A percentile compares a stretch with the other conserved stretches of the same genome.
Conservation (phyloP, 257 asterid species). For the Lycium ferocissimum region DNA sequence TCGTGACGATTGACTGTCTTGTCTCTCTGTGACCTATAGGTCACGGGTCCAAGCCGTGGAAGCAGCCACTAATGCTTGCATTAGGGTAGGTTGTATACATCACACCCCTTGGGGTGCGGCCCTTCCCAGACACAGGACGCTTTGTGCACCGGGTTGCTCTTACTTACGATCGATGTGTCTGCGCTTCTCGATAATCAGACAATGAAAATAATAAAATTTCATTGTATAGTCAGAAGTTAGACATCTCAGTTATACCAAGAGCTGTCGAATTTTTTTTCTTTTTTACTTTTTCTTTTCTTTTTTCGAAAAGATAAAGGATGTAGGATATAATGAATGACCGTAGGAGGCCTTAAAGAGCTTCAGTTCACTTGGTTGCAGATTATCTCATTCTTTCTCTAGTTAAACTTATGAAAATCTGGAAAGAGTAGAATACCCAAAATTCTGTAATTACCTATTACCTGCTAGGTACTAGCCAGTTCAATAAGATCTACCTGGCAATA, state of each 20-base stretch:
- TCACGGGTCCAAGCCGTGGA: too few relatives aligned
- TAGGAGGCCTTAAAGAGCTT: conserved; percentile 2
- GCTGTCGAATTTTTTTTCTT: not conserved
- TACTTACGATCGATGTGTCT: not conserved
- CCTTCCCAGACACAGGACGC: too few relatives aligned
- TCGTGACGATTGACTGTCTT: not conserved
- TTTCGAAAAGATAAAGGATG: not conserved
- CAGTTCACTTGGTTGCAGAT: not conserved
- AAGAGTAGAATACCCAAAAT: not conserved
- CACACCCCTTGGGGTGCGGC: too few relatives aligned
- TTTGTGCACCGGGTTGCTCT: too few relatives aligned
- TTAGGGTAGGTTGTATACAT: too few relatives aligned
- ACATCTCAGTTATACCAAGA: not conserved
- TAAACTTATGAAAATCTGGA: not conserved
- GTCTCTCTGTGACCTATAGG: not conserved
- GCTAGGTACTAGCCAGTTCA: not conserved
- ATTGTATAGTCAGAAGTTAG: not conserved
- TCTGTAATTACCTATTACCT: conserved; percentile 7
- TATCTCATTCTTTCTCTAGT: not conserved
- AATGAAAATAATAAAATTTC: not conserved
- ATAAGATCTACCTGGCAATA: conserved; percentile 1
- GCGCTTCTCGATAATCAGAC: not conserved
- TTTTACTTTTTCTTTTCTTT: not conserved
- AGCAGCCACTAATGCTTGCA: too few relatives aligned
- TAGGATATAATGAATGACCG: not conserved